phyloP scores from a whole-genome alignment of 2,329 filamentous ascomycete species.

The Ascosphaera acerosa region DNA sequence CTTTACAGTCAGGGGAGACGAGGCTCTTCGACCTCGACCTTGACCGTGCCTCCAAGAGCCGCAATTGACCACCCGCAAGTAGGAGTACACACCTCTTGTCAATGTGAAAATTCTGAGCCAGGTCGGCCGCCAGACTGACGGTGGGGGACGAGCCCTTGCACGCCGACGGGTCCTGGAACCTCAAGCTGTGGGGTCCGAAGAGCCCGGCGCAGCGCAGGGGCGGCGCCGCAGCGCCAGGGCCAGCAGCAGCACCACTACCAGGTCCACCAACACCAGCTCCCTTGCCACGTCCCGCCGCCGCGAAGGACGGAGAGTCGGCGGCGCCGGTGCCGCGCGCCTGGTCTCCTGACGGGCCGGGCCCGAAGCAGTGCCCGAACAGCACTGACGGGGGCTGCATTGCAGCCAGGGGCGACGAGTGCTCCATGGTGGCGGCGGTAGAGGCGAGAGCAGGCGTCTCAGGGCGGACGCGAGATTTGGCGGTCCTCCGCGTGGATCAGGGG shows the following conservation, averaged over 20 bases:
- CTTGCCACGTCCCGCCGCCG: too few species aligned
- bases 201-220: constrained; percentile 19
- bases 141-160: constrained; percentile 64
- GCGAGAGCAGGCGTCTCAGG: too few species aligned
- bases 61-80: constrained; percentile 1
- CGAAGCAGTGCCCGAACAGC: constrained; percentile 36
- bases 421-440: constrained; percentile 30
- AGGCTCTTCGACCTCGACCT: too few species aligned
- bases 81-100: constrained; percentile 54
- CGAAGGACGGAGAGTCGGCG: too few species aligned
- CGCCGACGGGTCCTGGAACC: constrained; percentile 52
- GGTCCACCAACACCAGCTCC: too few species aligned
- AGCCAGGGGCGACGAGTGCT: constrained; percentile 79
- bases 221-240: constrained; percentile 27
- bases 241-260: too few species aligned
- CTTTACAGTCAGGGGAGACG: too few species aligned
- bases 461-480: too few species aligned
- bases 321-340: too few species aligned
- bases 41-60: not conserved
- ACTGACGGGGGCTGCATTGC: constrained; percentile 57
- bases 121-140: constrained; percentile 69
- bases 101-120: constrained; percentile 92
- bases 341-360: too few species aligned
- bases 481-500: too few species aligned
- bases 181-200: constrained; percentile 40